These are phyloP conservation scores for Linderina pennispora DNA, from an alignment of 192 early-diverging fungal species.

Conservation along the genomic window DNA sequence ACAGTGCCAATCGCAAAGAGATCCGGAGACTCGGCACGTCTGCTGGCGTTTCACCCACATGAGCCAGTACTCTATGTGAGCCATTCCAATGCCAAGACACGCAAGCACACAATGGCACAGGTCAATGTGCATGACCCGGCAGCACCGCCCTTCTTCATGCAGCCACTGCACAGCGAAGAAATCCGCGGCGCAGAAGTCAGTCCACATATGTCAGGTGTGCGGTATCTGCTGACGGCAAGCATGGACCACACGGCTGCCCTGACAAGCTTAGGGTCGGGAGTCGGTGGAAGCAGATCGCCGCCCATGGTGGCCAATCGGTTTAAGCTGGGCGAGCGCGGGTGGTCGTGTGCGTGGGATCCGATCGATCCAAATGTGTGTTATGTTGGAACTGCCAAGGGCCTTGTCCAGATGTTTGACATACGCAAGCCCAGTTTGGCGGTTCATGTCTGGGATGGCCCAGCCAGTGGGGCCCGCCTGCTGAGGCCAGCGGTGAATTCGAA, in stretches of 20 bases:
- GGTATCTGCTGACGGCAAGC: conserved; percentile 37
- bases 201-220: conserved; percentile 10
- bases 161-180: conserved; percentile 15
- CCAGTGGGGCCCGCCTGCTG: conserved; percentile 1
- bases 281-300: background rate
- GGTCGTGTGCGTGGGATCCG: conserved; percentile 39
- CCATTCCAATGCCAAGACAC: background rate
- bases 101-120: conserved; percentile 14
- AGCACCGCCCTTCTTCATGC: conserved; percentile 2
- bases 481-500: no score
- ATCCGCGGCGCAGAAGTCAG: conserved; percentile 30
- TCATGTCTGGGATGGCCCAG: conserved; percentile 11
- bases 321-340: conserved; percentile 7
- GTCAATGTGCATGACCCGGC: conserved; percentile 7
- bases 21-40: conserved; percentile 5
- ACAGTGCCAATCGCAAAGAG: conserved; percentile 5
- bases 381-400: conserved; percentile 9
- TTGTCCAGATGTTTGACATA: conserved; percentile 25
- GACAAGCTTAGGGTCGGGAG: conserved; percentile 4
- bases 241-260: conserved; percentile 27
- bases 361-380: conserved; percentile 8
- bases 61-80: conserved; percentile 20
- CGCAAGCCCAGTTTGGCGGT: conserved; percentile 3
- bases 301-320: conserved; percentile 11
- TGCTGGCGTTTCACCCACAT: conserved; percentile 17